Base-by-base conservation (phyloP, 345 rosid species). In the Stellera chamaejasme region DNA sequence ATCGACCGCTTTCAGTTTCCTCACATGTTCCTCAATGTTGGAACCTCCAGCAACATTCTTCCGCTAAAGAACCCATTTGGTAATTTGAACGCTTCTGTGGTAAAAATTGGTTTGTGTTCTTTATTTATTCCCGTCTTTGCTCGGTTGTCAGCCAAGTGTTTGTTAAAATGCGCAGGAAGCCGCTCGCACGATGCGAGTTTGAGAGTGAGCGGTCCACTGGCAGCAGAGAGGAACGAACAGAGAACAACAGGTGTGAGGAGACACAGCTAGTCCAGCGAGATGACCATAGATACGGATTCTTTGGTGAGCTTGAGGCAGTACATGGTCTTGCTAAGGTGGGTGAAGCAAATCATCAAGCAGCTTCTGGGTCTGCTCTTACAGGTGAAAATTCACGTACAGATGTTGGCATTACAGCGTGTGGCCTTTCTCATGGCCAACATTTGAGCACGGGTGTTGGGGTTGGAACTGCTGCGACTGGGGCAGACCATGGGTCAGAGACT, bases 281-380 rank as follows among this genome's bases (percentile, higher is more conserved):
- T 28, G 78, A 54, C 42, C 45, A 42, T 50, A 74, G 68, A 58
- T 65, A 26, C 52, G 45, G 58, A 46, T 43, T 62, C 10, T 74
- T 60, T 41, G 68, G 66, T 13, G 82, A 75, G 67, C 79, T 78
- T 32, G 79, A 75, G 59, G 82, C 73, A 10, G 72, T 78, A 12
- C 75, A 65, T 48, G 53, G 62, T 27, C 68, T 51, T 48, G 61
- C 71, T 26, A 70, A 64, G 50, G 43, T 46, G 3, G 60, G 52
- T 13, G 76, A 68, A 60, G 16, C 58, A 19, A 50, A 75, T 58
- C 39, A 32, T 32, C 74, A 67, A 67, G 58, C 75, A 10, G 74
- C 65, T 16, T 74, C 75, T 47, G 69, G 72, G 10, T 77, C 76
- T 16, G 82, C 69, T 50, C 66, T 73, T 15, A 71, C 73, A 0